These are phyloP conservation scores for Torrubiellomyces zombiae DNA, from an alignment of 2,329 filamentous ascomycete genomes.

Conservation along the genomic window DNA sequence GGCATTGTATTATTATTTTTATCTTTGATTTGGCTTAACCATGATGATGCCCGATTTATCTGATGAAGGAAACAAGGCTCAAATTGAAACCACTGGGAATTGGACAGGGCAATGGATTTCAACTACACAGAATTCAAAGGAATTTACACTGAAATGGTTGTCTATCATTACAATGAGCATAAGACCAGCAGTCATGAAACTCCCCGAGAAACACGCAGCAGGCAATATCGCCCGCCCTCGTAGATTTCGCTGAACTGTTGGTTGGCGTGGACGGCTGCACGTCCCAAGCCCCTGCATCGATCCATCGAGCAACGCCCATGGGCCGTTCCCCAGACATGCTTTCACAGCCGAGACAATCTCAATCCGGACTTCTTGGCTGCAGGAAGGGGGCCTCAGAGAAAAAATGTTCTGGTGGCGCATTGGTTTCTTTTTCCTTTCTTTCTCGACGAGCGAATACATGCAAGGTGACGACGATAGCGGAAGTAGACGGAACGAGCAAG, in stretches of 20 bases:
- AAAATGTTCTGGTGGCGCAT: too few relatives aligned
- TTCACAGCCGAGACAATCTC: background rate
- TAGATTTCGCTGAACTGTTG: background rate
- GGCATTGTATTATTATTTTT: background rate
- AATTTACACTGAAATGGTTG: too few relatives aligned
- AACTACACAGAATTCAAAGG: too few relatives aligned
- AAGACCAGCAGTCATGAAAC: too few relatives aligned
- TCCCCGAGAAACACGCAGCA: background rate
- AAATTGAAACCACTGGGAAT: background rate
- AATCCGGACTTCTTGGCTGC: background rate
- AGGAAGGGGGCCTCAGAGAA: background rate
- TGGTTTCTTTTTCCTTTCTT: background rate
- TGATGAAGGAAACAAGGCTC: constrained; percentile 1
- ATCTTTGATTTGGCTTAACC: background rate
- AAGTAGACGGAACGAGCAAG: background rate
- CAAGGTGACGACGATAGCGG: background rate
- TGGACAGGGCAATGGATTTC: constrained; percentile 1
- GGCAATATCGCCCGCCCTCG: background rate
- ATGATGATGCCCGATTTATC: background rate
- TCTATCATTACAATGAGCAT: too few relatives aligned
- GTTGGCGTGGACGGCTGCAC: background rate
- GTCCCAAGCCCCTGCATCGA: background rate
- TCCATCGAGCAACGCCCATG: background rate
- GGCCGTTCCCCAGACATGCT: background rate
- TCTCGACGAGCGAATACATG: background rate